Evolutionary conservation across 1,284 basidiomycete genomes (phyloP).

Genomic region (Butyriboletus appendiculatus): DNA sequence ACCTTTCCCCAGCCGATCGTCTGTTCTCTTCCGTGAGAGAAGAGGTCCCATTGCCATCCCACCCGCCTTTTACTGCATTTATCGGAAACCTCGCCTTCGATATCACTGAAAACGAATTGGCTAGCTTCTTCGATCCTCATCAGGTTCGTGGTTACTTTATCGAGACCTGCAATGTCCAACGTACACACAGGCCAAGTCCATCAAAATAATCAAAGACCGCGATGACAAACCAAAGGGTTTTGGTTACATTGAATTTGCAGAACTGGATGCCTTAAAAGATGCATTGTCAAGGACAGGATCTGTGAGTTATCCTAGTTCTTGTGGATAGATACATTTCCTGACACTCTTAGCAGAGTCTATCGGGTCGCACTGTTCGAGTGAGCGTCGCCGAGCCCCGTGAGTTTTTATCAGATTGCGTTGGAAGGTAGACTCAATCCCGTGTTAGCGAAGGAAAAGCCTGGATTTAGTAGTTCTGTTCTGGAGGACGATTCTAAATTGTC

Average conservation of each 20-base stretch:
- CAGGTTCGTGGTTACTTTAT: slow-evolving; percentile 47
- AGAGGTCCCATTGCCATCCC: slow-evolving; percentile 92
- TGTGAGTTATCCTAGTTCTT: slow-evolving; percentile 44
- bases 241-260: slow-evolving; percentile 94
- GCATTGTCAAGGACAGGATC: slow-evolving; percentile 61
- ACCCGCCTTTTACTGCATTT: slow-evolving; percentile 95
- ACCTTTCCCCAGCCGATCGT: slow-evolving; percentile 56
- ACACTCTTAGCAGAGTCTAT: slow-evolving; percentile 54
- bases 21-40: slow-evolving; percentile 65
- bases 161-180: neutral
- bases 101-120: slow-evolving; percentile 82
- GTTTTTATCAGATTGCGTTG: slow-evolving; percentile 33
- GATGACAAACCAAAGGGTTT: slow-evolving; percentile 97
- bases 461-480: slow-evolving; percentile 46
- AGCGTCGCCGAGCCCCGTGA: slow-evolving; percentile 95
- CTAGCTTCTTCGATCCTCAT: slow-evolving; percentile 72
- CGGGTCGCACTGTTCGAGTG: slow-evolving; percentile 82
- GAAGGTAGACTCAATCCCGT: slow-evolving; percentile 4
- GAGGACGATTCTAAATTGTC: slow-evolving; percentile 77
- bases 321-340: slow-evolving; percentile 4
- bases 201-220: slow-evolving; percentile 91
- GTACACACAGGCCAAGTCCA: slow-evolving; percentile 66
- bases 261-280: slow-evolving; percentile 81
- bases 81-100: slow-evolving; percentile 97
- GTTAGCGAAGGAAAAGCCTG: slow-evolving; percentile 71